Evolutionary conservation across 768 basidiomycete species (phyloP).

Genomic region (Phanerochaete sordida): DNA sequence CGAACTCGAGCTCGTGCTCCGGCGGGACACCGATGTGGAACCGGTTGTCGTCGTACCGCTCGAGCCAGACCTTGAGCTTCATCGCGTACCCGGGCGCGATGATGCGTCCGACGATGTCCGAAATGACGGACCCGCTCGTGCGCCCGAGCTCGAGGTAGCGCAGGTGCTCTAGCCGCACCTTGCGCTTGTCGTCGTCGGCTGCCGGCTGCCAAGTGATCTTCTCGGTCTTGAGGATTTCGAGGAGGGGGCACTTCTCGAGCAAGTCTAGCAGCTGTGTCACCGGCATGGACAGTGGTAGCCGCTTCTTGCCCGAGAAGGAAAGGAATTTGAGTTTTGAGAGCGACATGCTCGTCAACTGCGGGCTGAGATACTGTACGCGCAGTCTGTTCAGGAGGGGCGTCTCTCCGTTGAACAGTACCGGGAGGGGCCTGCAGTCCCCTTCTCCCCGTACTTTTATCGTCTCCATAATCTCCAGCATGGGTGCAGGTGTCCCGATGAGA

Average conservation of each 20-base stretch:
- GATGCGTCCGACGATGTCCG: conserved; percentile 19
- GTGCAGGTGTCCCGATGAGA: conserved; percentile 18
- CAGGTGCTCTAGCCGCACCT: conserved; percentile 20
- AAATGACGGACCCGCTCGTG: conserved; percentile 14
- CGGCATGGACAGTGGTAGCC: conserved; percentile 16
- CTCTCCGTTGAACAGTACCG: conserved; percentile 19
- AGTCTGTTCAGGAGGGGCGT: conserved; percentile 20
- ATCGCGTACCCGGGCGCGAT: conserved; percentile 21
- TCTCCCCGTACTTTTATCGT: conserved; percentile 17
- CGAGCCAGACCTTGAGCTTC: conserved; percentile 21
- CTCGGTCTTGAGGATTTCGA: conserved; percentile 17
- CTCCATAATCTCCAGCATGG: conserved; percentile 21
- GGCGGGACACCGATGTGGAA: conserved; percentile 23
- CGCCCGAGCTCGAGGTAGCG: conserved; percentile 21
- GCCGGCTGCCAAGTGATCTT: conserved; percentile 19
- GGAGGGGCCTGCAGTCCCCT: conserved; percentile 17
- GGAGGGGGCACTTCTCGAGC: conserved; percentile 20
- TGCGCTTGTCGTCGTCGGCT: conserved; percentile 16
- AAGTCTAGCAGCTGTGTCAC: conserved; percentile 22
- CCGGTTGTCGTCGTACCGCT: conserved; percentile 18
- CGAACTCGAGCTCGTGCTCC: conserved; percentile 14
- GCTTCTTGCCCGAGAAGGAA: conserved; percentile 23
- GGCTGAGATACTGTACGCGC: conserved; percentile 19
- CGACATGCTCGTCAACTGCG: conserved; percentile 14
- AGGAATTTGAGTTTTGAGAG: conserved; percentile 18